A percentile compares a stretch with the other conserved stretches of the same genome.
phyloP scores from a whole-genome alignment of 2,329 filamentous ascomycete species.

The Clathrospora elynae region DNA sequence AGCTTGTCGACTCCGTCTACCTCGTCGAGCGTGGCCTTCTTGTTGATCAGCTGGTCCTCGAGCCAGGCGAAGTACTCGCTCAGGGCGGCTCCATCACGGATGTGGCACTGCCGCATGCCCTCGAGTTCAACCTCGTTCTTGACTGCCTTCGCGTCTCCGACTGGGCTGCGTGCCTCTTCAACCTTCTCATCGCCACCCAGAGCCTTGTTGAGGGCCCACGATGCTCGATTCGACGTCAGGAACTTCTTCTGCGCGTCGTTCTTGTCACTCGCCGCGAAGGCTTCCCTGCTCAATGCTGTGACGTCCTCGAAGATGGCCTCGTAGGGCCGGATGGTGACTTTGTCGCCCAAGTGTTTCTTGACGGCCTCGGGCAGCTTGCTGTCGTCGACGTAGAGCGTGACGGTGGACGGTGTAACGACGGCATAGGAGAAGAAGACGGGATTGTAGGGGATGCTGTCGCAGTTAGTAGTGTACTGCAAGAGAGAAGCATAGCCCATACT shows the following conservation, averaged over 20 bases:
- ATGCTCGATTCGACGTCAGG: conserved; percentile 83
- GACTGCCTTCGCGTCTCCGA: conserved; percentile 88
- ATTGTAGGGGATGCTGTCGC: conserved; percentile 81
- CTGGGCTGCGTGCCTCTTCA: conserved; percentile 83
- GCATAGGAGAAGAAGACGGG: conserved; percentile 99
- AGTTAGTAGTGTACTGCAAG: conserved; percentile 12
- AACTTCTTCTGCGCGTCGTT: conserved; percentile 64
- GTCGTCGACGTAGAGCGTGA: conserved; percentile 82
- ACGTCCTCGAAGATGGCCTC: conserved; percentile 78
- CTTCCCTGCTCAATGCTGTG: conserved; percentile 62
- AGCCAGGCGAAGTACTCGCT: conserved; percentile 97
- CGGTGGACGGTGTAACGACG: conserved; percentile 74
- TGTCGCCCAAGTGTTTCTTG: conserved; percentile 69
- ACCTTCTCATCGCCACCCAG: conserved; percentile 85
- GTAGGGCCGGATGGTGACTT: conserved; percentile 80
- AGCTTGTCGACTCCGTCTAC: conserved; percentile 91
- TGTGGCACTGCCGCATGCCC: conserved; percentile 92
- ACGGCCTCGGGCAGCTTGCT: conserved; percentile 74
- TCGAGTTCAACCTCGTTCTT: conserved; percentile 90
- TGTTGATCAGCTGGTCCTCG: conserved; percentile 79
- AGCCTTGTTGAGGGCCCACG: conserved; percentile 87
- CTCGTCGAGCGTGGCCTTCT: conserved; percentile 79
- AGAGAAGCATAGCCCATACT: conserved; percentile 54
- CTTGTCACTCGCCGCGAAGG: conserved; percentile 43
- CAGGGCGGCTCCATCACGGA: conserved; percentile 88